Conservation (phyloP, 2,329 filamentous ascomycete species). For the Botrytis pseudocinerea region DNA sequence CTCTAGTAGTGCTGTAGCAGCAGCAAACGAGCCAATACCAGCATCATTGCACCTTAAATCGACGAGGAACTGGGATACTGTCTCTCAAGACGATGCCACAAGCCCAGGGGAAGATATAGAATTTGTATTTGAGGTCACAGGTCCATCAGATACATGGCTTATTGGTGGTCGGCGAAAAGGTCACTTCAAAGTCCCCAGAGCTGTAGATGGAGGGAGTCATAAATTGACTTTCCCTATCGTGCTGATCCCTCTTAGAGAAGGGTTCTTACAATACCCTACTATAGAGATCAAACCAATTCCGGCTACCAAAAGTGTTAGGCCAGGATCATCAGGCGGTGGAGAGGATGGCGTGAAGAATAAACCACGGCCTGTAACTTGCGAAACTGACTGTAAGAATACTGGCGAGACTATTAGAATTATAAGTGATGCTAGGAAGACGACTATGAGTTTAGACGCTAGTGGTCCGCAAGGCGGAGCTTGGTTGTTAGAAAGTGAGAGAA, state of each 20-base stretch:
- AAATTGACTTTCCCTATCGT: constrained; percentile 62
- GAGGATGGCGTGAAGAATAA: constrained; percentile 30
- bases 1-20: constrained; percentile 46
- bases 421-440: constrained; percentile 69
- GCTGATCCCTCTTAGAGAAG: constrained; percentile 77
- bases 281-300: constrained; percentile 73
- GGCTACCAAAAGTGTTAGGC: constrained; percentile 32
- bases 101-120: constrained; percentile 53
- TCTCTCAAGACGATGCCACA: constrained; percentile 32
- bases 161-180: constrained; percentile 79
- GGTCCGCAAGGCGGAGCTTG: constrained; percentile 65
- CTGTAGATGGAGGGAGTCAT: constrained; percentile 47
- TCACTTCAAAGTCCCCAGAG: constrained; percentile 65
- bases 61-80: constrained; percentile 63
- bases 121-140: constrained; percentile 81
- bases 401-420: constrained; percentile 77
- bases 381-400: constrained; percentile 78
- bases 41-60: constrained; percentile 63
- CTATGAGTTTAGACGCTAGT: constrained; percentile 68
- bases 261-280: constrained; percentile 73
- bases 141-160: constrained; percentile 76
- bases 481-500: constrained; percentile 61
- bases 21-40: constrained; percentile 64
- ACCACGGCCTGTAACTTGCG: constrained; percentile 54
- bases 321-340: constrained; percentile 29